Base-by-base conservation (phyloP, 179 eudicot genomes). In the Actinidia arguta region DNA sequence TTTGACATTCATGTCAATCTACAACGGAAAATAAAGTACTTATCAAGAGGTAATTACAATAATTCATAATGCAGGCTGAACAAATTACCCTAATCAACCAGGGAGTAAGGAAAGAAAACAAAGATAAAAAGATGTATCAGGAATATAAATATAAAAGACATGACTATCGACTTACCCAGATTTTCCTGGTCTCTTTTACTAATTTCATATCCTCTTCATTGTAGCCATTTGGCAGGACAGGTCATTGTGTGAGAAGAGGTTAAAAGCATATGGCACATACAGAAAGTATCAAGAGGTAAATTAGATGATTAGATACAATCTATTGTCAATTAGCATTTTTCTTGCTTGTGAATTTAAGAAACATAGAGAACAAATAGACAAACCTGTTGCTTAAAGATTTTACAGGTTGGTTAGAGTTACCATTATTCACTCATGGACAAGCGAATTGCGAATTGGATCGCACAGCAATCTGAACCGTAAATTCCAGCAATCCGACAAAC, bases 131-230 rank as follows among this genome's bases (percentile, higher is more conserved):
- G 22, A 69, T 27, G 22, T 70, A n/a, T 36, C 44, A 51, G 62
- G 17, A 56, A n/a, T n/a, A 61, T 20, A 64, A 64, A 46, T 27
- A 20, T 8, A 31, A 48, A 46, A 63, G 36, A 64, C 20, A n/a
- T 69, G 82, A 52, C 31, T 39, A 31, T 73, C 71, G 39, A 75
- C 90, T 88, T 86, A 96, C 99, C 99, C 99, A 96, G 61, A 96
- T 96, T 87, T 96, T 96, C 90, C 98, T 92, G 16, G 99, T 96
- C 89, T 96, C 99, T 83, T 96, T 96, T 0, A 96, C 98, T 78
- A 96, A 81, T 79, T 96, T 96, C 98, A 96, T 96, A 85, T 96
- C 99, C 85, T 96, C 98, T 82, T 95, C 99, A 85, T 96, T 96
- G 90, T 95, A 96, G 39, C 99, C 99, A 84, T 96, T 96, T 71